phyloP scores from a whole-genome alignment of 306 rosid genomes.

The Ormosia emarginata region DNA sequence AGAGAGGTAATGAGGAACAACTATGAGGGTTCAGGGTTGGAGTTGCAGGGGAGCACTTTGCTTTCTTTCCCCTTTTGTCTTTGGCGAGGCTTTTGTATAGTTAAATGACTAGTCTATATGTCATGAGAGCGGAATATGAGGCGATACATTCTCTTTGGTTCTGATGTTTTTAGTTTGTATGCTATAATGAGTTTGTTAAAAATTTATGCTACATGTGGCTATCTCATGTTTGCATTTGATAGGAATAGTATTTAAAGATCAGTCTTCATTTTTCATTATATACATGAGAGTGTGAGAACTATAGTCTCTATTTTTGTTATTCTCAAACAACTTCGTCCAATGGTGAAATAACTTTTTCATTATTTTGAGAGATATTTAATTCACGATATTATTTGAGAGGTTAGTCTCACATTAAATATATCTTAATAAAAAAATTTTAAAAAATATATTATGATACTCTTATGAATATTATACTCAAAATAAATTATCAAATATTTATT shows the following conservation, averaged over 20 bases:
- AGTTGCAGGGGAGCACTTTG: not conserved
- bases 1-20: constrained; percentile 1
- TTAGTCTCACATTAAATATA: no score
- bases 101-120: constrained; percentile 2
- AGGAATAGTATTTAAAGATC: not conserved
- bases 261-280: no score
- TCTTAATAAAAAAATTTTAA: no score
- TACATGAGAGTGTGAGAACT: no score
- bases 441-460: no score
- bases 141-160: constrained; percentile 42
- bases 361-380: no score
- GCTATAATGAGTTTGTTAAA: constrained; percentile 1
- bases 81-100: constrained; percentile 20
- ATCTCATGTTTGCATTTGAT: not conserved
- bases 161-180: constrained; percentile 13
- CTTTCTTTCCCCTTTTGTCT: constrained; percentile 14
- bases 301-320: no score
- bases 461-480: no score
- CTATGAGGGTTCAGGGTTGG: constrained; percentile 9
- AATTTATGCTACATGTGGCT: not conserved
- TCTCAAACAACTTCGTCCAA: no score
- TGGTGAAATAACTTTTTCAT: no score
- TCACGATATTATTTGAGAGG: no score
- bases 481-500: no score
- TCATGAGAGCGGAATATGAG: constrained; percentile 28